phyloP scores from a whole-genome alignment of 2,329 filamentous ascomycete genomes.

The Eurotiales sp. region DNA sequence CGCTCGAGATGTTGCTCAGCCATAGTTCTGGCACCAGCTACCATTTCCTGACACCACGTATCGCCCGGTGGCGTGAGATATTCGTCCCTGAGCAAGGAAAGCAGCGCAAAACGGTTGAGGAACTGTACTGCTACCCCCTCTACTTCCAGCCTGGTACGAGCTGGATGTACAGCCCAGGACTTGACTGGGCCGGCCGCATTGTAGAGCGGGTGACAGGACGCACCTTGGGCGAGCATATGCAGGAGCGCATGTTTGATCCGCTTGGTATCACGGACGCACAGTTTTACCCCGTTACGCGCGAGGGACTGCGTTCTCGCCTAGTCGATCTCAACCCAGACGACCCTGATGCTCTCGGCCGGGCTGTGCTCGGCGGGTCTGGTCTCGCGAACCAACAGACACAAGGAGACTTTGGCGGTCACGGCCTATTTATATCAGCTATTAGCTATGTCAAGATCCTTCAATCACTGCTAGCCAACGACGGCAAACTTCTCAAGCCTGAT shows the following conservation, averaged over 20 bases:
- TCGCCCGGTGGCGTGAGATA: constrained; percentile 35
- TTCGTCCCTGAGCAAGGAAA: constrained; percentile 20
- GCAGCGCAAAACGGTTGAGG: constrained; percentile 35
- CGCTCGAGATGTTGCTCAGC: constrained; percentile 49
- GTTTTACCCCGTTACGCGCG: constrained; percentile 38
- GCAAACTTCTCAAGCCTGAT: constrained; percentile 24
- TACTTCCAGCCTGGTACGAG: constrained; percentile 49
- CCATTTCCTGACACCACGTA: constrained; percentile 37
- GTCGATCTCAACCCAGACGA: constrained; percentile 40
- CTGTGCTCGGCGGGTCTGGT: constrained; percentile 30
- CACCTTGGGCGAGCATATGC: constrained; percentile 44
- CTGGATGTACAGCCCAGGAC: constrained; percentile 50
- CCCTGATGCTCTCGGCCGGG: constrained; percentile 31
- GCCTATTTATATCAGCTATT: constrained; percentile 32
- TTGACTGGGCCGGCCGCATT: constrained; percentile 54
- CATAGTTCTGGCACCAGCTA: constrained; percentile 51
- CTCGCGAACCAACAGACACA: constrained; percentile 28
- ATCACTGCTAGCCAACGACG: constrained; percentile 28
- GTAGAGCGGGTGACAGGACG: constrained; percentile 47
- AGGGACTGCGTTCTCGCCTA: constrained; percentile 32
- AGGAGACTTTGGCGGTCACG: constrained; percentile 45
- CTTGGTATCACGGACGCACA: constrained; percentile 41
- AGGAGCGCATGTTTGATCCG: constrained; percentile 43
- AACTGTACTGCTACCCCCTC: constrained; percentile 45
- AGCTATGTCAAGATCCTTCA: constrained; percentile 30